Evolutionary conservation across 2,329 filamentous ascomycete genomes (phyloP).

Genomic region (Rhynchosporium graminicola): DNA sequence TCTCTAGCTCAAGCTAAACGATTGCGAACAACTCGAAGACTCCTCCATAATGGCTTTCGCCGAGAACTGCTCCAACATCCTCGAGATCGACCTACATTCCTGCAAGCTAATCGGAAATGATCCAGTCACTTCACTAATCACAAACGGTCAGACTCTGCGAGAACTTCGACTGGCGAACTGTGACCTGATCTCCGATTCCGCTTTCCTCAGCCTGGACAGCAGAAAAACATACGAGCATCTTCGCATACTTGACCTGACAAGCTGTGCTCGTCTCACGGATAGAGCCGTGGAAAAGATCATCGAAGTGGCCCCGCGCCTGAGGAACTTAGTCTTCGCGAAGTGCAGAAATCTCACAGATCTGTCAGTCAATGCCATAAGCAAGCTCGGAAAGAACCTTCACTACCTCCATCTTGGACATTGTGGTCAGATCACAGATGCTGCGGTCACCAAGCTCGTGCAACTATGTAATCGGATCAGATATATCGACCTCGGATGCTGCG

Average conservation of each 20-base stretch:
- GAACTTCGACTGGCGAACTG: constrained; percentile 88
- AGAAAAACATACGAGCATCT: constrained; percentile 78
- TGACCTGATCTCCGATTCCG: constrained; percentile 79
- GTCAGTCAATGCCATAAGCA: constrained; percentile 83
- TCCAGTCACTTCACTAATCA: constrained; percentile 78
- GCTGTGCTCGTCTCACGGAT: constrained; percentile 81
- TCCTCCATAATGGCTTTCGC: constrained; percentile 83
- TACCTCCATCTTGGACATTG: constrained; percentile 97
- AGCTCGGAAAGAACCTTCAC: constrained; percentile 91
- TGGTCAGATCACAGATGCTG: constrained; percentile 83
- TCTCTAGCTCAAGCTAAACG: constrained; percentile 84
- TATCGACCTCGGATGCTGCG: constrained; percentile 96
- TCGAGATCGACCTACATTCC: constrained; percentile 93
- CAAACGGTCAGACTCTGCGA: constrained; percentile 78
- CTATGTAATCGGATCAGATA: constrained; percentile 92
- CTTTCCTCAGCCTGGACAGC: constrained; percentile 76
- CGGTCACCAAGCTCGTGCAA: constrained; percentile 80
- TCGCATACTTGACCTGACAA: constrained; percentile 90
- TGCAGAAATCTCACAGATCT: constrained; percentile 90
- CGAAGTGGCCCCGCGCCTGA: constrained; percentile 78
- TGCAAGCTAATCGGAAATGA: constrained; percentile 79
- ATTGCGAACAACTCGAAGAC: constrained; percentile 83
- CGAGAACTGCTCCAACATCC: constrained; percentile 82
- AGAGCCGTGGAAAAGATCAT: constrained; percentile 87
- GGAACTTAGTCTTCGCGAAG: constrained; percentile 92